Evolutionary conservation across 345 rosid genomes (phyloP).

Genomic region (Eucalyptus regnans): DNA sequence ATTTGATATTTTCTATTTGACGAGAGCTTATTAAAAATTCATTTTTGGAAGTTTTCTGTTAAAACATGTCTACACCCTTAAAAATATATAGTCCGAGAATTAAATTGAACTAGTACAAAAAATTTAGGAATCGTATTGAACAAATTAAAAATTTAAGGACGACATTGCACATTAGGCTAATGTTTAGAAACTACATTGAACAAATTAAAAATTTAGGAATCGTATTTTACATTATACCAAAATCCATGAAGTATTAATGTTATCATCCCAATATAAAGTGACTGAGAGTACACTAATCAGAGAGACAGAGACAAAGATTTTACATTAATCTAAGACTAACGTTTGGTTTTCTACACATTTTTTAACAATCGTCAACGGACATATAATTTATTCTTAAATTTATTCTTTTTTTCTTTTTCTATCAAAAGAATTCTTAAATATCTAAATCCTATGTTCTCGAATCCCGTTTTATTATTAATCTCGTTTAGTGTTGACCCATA

Average conservation of each 20-base stretch:
- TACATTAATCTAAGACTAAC: neutral
- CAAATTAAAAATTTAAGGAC: accelerated
- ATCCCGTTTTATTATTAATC: neutral
- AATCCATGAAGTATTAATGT: too few species aligned
- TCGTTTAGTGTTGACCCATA: neutral
- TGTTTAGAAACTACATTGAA: accelerated
- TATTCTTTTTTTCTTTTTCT: neutral
- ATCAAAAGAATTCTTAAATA: neutral
- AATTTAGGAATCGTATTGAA: accelerated
- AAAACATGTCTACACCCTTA: neutral
- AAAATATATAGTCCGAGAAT: too few species aligned
- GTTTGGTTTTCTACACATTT: neutral
- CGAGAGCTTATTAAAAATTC: neutral
- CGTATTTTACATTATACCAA: accelerated
- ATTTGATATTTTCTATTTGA: neutral
- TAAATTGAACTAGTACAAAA: accelerated
- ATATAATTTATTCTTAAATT: neutral
- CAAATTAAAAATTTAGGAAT: accelerated
- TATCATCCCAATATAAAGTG: neutral
- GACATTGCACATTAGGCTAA: accelerated
- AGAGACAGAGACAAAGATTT: neutral
- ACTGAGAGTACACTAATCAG: neutral
- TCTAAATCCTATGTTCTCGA: neutral
- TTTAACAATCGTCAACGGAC: neutral
- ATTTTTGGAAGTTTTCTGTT: neutral